These are phyloP conservation scores for Pseudisothecium myosuroides DNA, from an alignment of 225 moss, liverwort and hornwort genomes.

Conservation along the genomic window DNA sequence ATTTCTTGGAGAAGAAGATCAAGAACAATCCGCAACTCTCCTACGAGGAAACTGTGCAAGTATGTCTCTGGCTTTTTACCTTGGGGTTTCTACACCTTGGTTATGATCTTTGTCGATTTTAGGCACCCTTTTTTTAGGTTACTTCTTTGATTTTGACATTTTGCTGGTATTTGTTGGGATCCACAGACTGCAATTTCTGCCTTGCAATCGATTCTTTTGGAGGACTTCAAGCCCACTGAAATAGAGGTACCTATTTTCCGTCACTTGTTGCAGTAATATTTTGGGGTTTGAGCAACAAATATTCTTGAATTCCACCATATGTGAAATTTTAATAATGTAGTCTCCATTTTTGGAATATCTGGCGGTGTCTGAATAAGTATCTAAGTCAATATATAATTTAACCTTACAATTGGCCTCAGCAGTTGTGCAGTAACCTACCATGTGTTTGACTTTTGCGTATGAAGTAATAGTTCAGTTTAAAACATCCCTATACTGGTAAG, in stretches of 20 bases:
- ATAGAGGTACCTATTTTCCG: conserved; percentile 58
- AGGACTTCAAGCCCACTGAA: conserved; percentile 95
- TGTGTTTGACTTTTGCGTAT: not conserved
- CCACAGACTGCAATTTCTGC: conserved; percentile 81
- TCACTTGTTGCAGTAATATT: not conserved
- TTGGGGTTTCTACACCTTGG: not conserved
- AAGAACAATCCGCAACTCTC: conserved; percentile 84
- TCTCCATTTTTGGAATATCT: not conserved
- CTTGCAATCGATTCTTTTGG: conserved; percentile 88
- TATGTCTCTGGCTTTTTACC: conserved; percentile 1
- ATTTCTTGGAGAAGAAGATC: conserved; percentile 95
- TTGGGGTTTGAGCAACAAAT: not conserved
- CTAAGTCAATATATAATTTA: not conserved
- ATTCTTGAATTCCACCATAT: not conserved
- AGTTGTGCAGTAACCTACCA: not conserved
- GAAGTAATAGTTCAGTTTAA: not conserved
- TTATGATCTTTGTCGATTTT: not conserved
- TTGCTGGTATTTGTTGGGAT: not conserved
- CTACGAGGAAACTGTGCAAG: conserved; percentile 94
- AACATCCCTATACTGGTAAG: not conserved
- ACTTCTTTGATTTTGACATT: not conserved
- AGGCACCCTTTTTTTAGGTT: not conserved
- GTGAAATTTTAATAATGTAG: not conserved
- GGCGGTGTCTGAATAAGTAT: not conserved
- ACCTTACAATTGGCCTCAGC: not conserved